Evolutionary conservation across 2,329 filamentous ascomycete species (phyloP), one percentile per base, ranked within the genome.

Genomic region (Hymenoscyphus salicellus): DNA sequence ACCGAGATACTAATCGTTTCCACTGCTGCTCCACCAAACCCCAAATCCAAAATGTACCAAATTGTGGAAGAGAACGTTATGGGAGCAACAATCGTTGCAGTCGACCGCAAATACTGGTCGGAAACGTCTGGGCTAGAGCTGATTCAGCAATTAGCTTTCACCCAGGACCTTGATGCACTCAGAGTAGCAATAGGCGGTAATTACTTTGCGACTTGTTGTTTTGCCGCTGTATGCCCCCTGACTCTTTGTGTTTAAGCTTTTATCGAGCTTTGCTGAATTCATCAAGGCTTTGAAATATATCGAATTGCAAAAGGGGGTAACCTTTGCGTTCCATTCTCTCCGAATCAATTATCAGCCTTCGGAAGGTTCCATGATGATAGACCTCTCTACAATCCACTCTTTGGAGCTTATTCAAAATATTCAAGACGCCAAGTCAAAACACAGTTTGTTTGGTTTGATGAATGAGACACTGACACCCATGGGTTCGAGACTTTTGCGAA

Each of bases 361-460:
- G 0, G 91, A 96, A 74, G 91, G 94, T 28, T 91, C 92, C 0
- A 97, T 98, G 93, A 92, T 96, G 85, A 96, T 98, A 71, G 94
- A 97, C 72, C 83, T 95, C 2, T 89, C 92, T 0, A 96, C 93
- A 0, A 92, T 97, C 32, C 84, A 89, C 43, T 92, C 92, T 0
- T 81, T 99, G 2, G 95, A 99, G 75, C 83, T 99, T 5, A 90
- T 98, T 30, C 92, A 97, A 72, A 99, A 97, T 69, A 74, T 93
- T 0, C 88, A 91, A 14, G 88, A 89, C 70, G 73, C 87, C 0
- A 93, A 90, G 69, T 96, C 93, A 0, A 91, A 88, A 68, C 86
- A 94, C 46, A 94, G 89, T 68, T 80, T 99, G 0, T 94, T 93
- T 68, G 93, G 93, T 0, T 77, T 98, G 0, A 78, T 99, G 56